phyloP scores from a whole-genome alignment of 1,284 basidiomycete genomes.

The Microbotryum silenes-acaulis region DNA sequence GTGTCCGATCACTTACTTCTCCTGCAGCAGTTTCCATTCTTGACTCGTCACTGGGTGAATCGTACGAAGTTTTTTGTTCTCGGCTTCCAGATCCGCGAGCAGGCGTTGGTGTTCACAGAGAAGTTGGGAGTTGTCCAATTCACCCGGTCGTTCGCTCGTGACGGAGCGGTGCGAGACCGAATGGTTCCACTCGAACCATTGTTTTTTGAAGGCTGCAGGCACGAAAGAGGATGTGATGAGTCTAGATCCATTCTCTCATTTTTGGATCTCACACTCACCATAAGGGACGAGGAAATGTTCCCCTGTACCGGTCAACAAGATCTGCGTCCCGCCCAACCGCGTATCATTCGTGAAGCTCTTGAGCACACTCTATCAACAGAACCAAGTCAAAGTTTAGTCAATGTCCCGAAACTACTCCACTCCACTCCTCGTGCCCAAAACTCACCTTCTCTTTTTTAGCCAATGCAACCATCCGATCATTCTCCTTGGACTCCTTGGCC shows the following conservation, averaged over 20 bases:
- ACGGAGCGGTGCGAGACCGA: no score
- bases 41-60: conserved; percentile 52
- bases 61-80: conserved; percentile 51
- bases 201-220: no score
- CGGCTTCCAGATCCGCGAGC: conserved; percentile 56
- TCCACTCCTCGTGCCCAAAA: no score
- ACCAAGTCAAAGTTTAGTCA: neutral
- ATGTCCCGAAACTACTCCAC: no score
- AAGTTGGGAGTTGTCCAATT: conserved; percentile 54
- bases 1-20: conserved; percentile 44
- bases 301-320: neutral
- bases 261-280: conserved; percentile 2
- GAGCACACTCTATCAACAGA: conserved; percentile 1
- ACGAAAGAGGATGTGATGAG: no score
- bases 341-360: conserved; percentile 6
- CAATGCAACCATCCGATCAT: conserved; percentile 47
- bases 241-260: no score
- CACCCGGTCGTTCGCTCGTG: conserved; percentile 48
- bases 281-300: conserved; percentile 16
- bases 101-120: conserved; percentile 60
- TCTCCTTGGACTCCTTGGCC: conserved; percentile 52
- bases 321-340: neutral
- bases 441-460: conserved; percentile 66
- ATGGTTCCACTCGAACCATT: no score
- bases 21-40: conserved; percentile 57